Evolutionary conservation across 352 stramenopile species (phyloP).

Genomic region (Peronosclerospora sorghi): DNA sequence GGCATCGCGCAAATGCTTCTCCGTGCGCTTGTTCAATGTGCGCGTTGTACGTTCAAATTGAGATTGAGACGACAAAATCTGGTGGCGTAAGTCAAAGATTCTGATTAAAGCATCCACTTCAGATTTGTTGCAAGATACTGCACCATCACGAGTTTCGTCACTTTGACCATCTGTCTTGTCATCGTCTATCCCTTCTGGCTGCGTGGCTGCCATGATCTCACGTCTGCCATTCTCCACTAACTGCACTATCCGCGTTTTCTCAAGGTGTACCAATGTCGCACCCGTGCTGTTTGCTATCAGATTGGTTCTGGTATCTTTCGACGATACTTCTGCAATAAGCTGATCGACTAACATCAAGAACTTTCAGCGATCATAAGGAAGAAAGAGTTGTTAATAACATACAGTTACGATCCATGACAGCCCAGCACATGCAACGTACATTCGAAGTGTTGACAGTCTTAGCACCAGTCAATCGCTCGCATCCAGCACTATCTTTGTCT

Average conservation of each 20-base stretch:
- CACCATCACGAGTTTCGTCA: conserved; percentile 8
- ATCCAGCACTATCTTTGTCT: not conserved
- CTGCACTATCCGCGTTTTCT: conserved; percentile 55
- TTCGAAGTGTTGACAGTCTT: conserved; percentile 4
- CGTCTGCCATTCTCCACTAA: conserved; percentile 46
- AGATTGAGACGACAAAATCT: conserved; percentile 54
- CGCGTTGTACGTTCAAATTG: conserved; percentile 55
- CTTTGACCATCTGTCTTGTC: conserved; percentile 11
- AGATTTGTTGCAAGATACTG: conserved; percentile 21
- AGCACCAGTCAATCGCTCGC: conserved; percentile 5
- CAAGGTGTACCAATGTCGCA: conserved; percentile 59
- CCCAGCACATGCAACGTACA: conserved; percentile 11
- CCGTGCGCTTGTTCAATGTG: conserved; percentile 37
- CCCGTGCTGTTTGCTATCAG: conserved; percentile 65
- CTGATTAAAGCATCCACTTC: conserved; percentile 56
- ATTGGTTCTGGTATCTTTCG: conserved; percentile 37
- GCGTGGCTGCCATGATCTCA: conserved; percentile 31
- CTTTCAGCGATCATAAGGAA: no score
- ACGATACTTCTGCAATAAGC: conserved; percentile 52
- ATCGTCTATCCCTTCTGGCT: conserved; percentile 16
- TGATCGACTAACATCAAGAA: conserved; percentile 45
- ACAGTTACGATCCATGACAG: not conserved
- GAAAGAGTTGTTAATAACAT: not conserved
- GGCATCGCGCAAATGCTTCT: conserved; percentile 38
- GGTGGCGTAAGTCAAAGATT: conserved; percentile 65